Evolutionary conservation across 2,329 filamentous ascomycete genomes (phyloP).

Genomic region (Trichoderma lentiforme): DNA sequence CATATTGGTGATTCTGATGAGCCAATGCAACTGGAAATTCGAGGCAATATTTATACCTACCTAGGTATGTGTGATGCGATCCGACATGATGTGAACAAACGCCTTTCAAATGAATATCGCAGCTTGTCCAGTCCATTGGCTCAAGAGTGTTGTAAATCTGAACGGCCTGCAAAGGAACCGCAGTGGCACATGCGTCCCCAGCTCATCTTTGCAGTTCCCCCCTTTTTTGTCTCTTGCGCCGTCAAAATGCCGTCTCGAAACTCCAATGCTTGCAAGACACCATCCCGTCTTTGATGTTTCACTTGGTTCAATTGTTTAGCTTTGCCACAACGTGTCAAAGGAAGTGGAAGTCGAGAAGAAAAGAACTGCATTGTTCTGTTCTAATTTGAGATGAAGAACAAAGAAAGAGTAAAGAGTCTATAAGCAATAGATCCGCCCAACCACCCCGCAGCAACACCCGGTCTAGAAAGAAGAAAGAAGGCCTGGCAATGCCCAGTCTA

Average conservation of each 20-base stretch:
- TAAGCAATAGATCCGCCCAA: not conserved
- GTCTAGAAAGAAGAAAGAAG: not conserved
- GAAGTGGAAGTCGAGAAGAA: not conserved
- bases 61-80: not conserved
- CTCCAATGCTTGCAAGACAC: not conserved
- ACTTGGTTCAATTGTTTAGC: not conserved
- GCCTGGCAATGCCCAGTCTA: not conserved
- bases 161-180: not conserved
- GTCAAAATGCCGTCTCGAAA: not conserved
- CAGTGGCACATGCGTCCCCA: not conserved
- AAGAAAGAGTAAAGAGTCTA: not conserved
- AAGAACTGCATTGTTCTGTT: not conserved
- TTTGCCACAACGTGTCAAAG: not conserved
- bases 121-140: not conserved
- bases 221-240: not conserved
- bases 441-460: not conserved
- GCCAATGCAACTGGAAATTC: not conserved
- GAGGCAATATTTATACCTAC: not conserved
- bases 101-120: not conserved
- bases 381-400: not conserved
- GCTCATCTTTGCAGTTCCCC: not conserved
- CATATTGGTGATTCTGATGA: not conserved
- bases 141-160: not conserved
- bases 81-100: not conserved
- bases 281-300: not conserved